These are phyloP conservation scores for Chrysoporthe austroafricana DNA, from an alignment of 2,329 filamentous ascomycete genomes.

Conservation along the genomic window DNA sequence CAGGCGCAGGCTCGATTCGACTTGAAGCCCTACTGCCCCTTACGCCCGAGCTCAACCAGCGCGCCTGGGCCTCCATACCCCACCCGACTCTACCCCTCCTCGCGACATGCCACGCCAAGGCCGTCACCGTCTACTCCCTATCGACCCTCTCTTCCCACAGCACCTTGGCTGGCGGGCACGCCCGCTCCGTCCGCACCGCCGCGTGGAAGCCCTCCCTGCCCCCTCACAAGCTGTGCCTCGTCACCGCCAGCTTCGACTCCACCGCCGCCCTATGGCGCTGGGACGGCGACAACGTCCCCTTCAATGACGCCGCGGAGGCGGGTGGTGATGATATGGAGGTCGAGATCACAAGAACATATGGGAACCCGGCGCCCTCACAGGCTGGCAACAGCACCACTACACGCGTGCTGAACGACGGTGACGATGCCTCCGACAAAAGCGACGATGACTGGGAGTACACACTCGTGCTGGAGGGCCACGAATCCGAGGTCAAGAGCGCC, in stretches of 20 bases:
- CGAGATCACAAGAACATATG: slow-evolving; percentile 41
- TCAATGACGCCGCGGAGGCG: slow-evolving; percentile 24
- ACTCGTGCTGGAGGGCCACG: slow-evolving; percentile 90
- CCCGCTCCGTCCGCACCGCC: slow-evolving; percentile 81
- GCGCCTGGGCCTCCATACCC: slow-evolving; percentile 83
- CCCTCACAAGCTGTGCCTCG: slow-evolving; percentile 71
- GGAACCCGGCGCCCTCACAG: slow-evolving; percentile 24
- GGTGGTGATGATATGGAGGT: slow-evolving; percentile 43
- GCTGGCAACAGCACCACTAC: slow-evolving; percentile 31
- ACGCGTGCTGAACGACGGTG: slow-evolving; percentile 33
- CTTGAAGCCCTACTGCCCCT: slow-evolving; percentile 50
- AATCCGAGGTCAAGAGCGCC: slow-evolving; percentile 87
- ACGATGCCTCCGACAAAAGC: slow-evolving; percentile 56
- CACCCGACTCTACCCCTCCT: slow-evolving; percentile 87
- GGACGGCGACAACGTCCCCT: slow-evolving; percentile 50
- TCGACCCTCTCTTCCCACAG: slow-evolving; percentile 78
- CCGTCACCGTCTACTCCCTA: slow-evolving; percentile 87
- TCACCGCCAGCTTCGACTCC: slow-evolving; percentile 91
- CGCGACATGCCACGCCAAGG: slow-evolving; percentile 86
- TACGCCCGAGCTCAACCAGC: slow-evolving; percentile 63
- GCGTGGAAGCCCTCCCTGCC: slow-evolving; percentile 82
- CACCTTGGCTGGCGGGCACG: slow-evolving; percentile 83
- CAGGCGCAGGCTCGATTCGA: slow-evolving; percentile 32
- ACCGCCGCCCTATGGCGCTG: slow-evolving; percentile 84
- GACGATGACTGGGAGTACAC: slow-evolving; percentile 91